Conservation (phyloP, 768 basidiomycete genomes). For the Termitomyces eurrhizus region DNA sequence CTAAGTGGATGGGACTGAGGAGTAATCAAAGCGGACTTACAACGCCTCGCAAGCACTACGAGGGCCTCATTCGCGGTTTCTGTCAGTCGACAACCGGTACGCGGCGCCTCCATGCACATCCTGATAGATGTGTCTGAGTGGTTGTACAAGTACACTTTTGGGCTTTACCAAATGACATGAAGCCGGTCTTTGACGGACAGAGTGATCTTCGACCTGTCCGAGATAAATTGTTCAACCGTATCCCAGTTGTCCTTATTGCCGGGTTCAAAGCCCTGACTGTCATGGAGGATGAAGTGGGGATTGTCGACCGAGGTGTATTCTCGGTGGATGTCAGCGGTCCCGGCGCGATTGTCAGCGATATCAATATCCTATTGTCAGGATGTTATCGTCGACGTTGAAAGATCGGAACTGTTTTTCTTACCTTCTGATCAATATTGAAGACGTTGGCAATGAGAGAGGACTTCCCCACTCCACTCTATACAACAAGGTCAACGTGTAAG, state of each 20-base stretch:
- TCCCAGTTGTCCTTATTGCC: neutral
- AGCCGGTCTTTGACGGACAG: neutral
- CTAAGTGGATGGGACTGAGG: neutral
- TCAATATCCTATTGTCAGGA: neutral
- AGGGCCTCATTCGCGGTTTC: neutral
- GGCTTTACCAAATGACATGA: slow-evolving; percentile 1
- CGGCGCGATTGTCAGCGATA: neutral
- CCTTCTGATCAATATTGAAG: slow-evolving; percentile 1
- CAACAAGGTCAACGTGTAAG: neutral
- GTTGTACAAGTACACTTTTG: neutral
- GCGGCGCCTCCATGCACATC: slow-evolving; percentile 1
- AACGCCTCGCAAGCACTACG: neutral
- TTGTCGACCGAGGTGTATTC: slow-evolving; percentile 1
- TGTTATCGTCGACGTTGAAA: neutral
- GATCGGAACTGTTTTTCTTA: neutral
- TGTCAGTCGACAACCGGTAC: neutral
- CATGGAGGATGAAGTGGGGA: slow-evolving; percentile 2
- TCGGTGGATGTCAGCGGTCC: neutral
- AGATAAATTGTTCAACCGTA: neutral
- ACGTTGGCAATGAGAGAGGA: neutral
- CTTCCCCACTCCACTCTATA: slow-evolving; percentile 2
- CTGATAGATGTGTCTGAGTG: neutral
- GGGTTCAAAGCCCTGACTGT: slow-evolving; percentile 1
- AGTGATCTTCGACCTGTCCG: neutral
- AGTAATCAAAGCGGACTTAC: neutral